Evolutionary conservation across 345 rosid species (phyloP).

Genomic region (Ailanthus altissimus): DNA sequence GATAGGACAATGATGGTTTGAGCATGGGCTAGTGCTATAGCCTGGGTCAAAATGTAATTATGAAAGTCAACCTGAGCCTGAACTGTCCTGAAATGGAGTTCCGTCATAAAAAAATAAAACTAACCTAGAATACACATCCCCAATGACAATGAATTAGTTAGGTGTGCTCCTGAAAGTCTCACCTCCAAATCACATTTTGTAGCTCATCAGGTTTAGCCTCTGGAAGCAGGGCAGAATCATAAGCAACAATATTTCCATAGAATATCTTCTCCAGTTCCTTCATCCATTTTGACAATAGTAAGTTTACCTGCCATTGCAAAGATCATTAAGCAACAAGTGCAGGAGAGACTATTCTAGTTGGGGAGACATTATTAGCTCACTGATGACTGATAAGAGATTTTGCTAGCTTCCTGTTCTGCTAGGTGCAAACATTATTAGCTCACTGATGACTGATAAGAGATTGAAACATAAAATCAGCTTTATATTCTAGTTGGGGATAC

Average conservation of each 20-base stretch:
- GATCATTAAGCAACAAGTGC: conserved; percentile 10
- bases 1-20: neutral
- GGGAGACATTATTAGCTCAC: neutral
- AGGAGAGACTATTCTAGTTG: neutral
- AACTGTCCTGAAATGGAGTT: neutral
- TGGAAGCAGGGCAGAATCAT: conserved; percentile 82
- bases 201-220: conserved; percentile 77
- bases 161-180: conserved; percentile 15
- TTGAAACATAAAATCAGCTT: conserved; percentile 1
- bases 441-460: neutral
- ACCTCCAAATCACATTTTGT: conserved; percentile 80
- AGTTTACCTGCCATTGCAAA: conserved; percentile 67
- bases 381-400: neutral
- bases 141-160: neutral
- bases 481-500: neutral
- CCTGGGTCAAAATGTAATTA: neutral
- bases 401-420: neutral
- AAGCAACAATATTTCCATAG: conserved; percentile 88
- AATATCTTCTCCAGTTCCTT: conserved; percentile 95
- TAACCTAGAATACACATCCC: neutral
- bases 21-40: neutral
- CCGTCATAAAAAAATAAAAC: neutral
- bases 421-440: neutral
- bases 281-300: conserved; percentile 86
- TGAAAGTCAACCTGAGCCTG: conserved; percentile 4